phyloP scores from a whole-genome alignment of 148 eudicot genomes.

The Rhododendron ferrugineum region DNA sequence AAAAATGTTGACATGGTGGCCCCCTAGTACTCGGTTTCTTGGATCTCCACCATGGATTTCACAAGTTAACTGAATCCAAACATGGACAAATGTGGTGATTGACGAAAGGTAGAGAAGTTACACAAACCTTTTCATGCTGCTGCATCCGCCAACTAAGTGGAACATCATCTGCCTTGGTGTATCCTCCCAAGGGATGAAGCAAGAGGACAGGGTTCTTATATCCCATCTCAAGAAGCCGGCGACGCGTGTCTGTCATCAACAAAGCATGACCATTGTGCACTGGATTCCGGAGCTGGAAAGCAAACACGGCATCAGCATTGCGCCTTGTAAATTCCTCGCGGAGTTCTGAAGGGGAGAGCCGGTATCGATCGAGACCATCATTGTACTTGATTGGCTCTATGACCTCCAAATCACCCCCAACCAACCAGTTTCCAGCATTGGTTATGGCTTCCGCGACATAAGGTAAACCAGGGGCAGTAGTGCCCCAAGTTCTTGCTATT shows the following conservation, averaged over 20 bases:
- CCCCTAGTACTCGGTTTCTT: neutral
- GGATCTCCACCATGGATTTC: neutral
- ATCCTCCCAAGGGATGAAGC: constrained; percentile 80
- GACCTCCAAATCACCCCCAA: constrained; percentile 76
- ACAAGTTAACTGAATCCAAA: neutral
- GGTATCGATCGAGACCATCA: constrained; percentile 66
- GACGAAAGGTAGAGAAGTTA: neutral
- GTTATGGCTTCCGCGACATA: constrained; percentile 64
- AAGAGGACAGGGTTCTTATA: constrained; percentile 68
- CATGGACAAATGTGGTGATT: neutral
- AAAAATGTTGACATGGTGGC: neutral
- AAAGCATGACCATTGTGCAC: constrained; percentile 86
- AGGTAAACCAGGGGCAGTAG: constrained; percentile 74
- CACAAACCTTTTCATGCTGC: constrained; percentile 73
- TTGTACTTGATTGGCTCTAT: constrained; percentile 63
- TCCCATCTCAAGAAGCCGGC: constrained; percentile 78
- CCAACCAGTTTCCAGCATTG: constrained; percentile 66
- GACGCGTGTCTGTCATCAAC: constrained; percentile 79
- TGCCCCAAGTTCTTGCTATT: constrained; percentile 79
- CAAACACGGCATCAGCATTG: constrained; percentile 79
- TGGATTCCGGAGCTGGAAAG: constrained; percentile 86
- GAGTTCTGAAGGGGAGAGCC: constrained; percentile 64
- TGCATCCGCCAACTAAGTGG: constrained; percentile 80
- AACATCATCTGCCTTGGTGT: constrained; percentile 80
- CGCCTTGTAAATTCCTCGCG: constrained; percentile 55